phyloP scores from a whole-genome alignment of 2,329 filamentous ascomycete species.

The Diaporthe sp. region DNA sequence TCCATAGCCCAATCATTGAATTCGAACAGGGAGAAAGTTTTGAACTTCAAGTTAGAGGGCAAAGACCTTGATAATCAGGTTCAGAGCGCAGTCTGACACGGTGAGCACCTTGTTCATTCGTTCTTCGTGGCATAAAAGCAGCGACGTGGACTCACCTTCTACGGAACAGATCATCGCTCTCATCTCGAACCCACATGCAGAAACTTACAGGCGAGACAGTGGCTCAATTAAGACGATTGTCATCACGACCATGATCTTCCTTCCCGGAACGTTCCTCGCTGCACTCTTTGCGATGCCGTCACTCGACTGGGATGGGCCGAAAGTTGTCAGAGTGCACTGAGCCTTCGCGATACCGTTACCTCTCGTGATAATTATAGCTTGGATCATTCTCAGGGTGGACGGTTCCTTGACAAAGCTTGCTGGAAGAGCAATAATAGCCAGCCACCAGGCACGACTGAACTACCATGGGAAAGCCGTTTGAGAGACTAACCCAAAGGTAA shows the following conservation, averaged over 20 bases:
- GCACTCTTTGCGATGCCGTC: constrained; percentile 47
- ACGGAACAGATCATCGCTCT: background rate
- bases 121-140: accelerated
- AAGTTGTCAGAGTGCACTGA: too few species aligned
- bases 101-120: background rate
- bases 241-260: too few species aligned
- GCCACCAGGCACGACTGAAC: background rate
- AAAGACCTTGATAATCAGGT: background rate
- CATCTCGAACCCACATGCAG: constrained; percentile 36
- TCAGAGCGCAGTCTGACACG: background rate
- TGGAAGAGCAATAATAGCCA: too few species aligned
- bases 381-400: too few species aligned
- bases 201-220: constrained; percentile 54
- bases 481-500: background rate
- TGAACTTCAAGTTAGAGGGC: background rate
- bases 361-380: constrained; percentile 36
- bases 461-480: background rate
- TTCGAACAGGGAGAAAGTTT: background rate
- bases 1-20: background rate
- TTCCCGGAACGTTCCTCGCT: too few species aligned
- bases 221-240: constrained; percentile 54
- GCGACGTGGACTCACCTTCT: background rate
- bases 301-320: constrained; percentile 42
- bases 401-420: too few species aligned
- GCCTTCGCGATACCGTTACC: constrained; percentile 38